Evolutionary conservation across 75 land plant species (phyloP), one percentile per base, ranked within the genome.

Genomic region (Larix kaempferi): DNA sequence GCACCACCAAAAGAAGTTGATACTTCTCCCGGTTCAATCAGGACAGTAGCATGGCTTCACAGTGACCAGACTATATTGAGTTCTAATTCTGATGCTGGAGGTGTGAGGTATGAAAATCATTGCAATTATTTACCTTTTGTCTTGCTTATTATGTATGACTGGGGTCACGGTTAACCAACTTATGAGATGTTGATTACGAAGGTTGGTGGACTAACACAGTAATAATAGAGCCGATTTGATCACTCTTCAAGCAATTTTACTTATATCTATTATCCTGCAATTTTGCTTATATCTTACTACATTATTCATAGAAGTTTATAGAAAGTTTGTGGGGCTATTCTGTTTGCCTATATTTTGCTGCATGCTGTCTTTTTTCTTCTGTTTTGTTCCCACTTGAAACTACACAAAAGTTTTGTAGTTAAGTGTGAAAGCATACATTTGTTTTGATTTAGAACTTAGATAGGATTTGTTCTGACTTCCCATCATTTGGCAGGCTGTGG

Each of bases 11-110:
- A 93, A 60, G 92, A 92, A 80, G 83, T 96, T 64, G 98, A 90
- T 12, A 89, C 93, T 19, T 92, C 93, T 15, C 94, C 98, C 56
- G 96, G 94, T 56, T 91, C 94, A 23, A 82, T 96, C 41, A 85
- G 99, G 80, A 92, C 97, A 22, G 91, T 91, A 33, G 88, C 96
- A 57, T 94, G 99, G 99, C 98, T 95, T 78, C 99, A 96, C 78
- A 92, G 94, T 83, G 99, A 96, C 79, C 99, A 96, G 78, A 91
- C 99, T 5, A 94, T 96, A 35, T 79, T 96, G 73, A 91, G 99
- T 82, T 92, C 99, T 2, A 92, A 92, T 77, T 90, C 89, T 85
- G 99, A 96, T 80, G 79, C 84, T 15, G 97, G 97, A 13, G 94
- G 99, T 79, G 94, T 94, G 21, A 91, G 97, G 99, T 96, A 86